phyloP scores from a whole-genome alignment of 2,329 filamentous ascomycete species.

The Arthrobotrys sphaeroides region DNA sequence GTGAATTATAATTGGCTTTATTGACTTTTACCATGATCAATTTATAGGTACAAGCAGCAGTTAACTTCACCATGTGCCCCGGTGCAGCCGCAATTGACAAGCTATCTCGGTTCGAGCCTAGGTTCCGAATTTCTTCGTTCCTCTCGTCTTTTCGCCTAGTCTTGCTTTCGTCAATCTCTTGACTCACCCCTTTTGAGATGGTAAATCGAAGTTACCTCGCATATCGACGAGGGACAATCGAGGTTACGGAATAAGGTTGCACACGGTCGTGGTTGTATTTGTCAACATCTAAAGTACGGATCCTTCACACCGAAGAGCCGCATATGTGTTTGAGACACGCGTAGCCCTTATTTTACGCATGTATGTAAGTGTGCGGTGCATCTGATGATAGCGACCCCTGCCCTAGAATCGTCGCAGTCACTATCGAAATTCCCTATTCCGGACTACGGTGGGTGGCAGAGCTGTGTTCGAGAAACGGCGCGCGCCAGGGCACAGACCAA shows the following conservation, averaged over 20 bases:
- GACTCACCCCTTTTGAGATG: slow-evolving; percentile 27
- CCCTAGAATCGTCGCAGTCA: slow-evolving; percentile 41
- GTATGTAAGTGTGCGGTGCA: slow-evolving; percentile 7
- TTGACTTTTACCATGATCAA: not conserved
- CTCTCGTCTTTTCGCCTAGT: slow-evolving; percentile 18
- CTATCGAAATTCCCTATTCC: slow-evolving; percentile 45
- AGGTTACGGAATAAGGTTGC: slow-evolving; percentile 44
- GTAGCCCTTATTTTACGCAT: slow-evolving; percentile 5
- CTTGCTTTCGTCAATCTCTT: slow-evolving; percentile 29
- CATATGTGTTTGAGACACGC: slow-evolving; percentile 35
- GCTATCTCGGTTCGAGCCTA: slow-evolving; percentile 8
- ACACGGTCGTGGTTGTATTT: slow-evolving; percentile 41
- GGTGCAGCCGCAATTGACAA: slow-evolving; percentile 12
- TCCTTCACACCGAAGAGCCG: slow-evolving; percentile 50
- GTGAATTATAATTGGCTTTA: not conserved
- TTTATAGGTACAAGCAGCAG: not conserved
- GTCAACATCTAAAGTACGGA: slow-evolving; percentile 43
- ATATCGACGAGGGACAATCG: slow-evolving; percentile 7
- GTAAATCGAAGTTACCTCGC: slow-evolving; percentile 16
- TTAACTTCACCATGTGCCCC: not conserved
- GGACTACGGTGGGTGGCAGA: slow-evolving; percentile 29
- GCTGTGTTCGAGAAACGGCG: slow-evolving; percentile 27
- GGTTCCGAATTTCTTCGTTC: slow-evolving; percentile 16
- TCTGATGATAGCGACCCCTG: slow-evolving; percentile 39
- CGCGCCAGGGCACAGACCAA: slow-evolving; percentile 40